These are phyloP conservation scores for Globisporangium barbulae DNA, from an alignment of 352 stramenopile genomes.

Conservation along the genomic window DNA sequence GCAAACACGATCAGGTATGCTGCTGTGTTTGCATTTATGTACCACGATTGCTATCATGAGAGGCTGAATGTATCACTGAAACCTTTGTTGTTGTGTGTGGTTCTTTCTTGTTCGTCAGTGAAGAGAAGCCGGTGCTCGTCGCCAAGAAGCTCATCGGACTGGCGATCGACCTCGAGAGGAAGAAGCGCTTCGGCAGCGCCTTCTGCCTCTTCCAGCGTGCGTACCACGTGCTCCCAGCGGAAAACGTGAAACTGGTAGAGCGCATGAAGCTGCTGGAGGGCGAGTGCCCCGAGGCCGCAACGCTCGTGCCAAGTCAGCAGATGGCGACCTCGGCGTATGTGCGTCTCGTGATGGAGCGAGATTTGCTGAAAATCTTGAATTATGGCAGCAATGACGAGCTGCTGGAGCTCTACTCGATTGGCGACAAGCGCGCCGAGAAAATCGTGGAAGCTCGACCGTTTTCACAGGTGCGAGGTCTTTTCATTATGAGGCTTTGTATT, in stretches of 20 bases:
- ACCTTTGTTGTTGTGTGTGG: background rate
- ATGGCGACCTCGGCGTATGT: slow-evolving; percentile 33
- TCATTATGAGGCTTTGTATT: background rate
- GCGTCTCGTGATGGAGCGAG: slow-evolving; percentile 40
- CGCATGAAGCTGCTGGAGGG: slow-evolving; percentile 33
- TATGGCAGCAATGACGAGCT: slow-evolving; percentile 37
- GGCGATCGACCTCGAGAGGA: slow-evolving; percentile 51
- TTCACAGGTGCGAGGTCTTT: slow-evolving; percentile 22
- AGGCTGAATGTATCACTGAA: background rate
- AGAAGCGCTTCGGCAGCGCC: slow-evolving; percentile 28
- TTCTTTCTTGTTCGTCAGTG: background rate
- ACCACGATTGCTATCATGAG: background rate
- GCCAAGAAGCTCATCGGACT: slow-evolving; percentile 59
- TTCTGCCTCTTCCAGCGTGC: slow-evolving; percentile 56
- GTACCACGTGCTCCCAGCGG: slow-evolving; percentile 39
- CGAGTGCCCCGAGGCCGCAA: slow-evolving; percentile 20
- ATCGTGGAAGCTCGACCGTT: slow-evolving; percentile 42
- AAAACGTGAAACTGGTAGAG: slow-evolving; percentile 44
- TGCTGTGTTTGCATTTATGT: background rate
- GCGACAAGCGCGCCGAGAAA: slow-evolving; percentile 45
- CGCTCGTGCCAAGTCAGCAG: slow-evolving; percentile 34
- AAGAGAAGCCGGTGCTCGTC: slow-evolving; percentile 27
- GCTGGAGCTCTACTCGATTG: slow-evolving; percentile 43
- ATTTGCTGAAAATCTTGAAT: slow-evolving; percentile 52
- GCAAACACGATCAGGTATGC: slow-evolving; percentile 2